Base-by-base conservation (phyloP, 371 early-diverging fungal genomes). In the Mortierella sp. region DNA sequence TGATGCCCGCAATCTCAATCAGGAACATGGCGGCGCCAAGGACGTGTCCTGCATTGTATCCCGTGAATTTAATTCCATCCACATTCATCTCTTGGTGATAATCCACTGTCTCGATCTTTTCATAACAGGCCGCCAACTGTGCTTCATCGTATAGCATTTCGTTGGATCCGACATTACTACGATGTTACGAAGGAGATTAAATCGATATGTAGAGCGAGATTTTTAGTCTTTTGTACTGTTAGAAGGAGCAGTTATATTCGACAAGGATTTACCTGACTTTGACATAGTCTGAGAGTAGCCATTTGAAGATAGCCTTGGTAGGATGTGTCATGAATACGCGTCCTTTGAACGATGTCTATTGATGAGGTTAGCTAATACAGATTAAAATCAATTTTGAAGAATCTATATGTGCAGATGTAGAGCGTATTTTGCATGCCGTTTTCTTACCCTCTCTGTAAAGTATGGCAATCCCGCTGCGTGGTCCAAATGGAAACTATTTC, bases 321-420 rank as follows among this genome's bases (percentile, higher is more conserved):
- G 99, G 99, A 86, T 99, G 99, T 9, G 99, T 99, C 99, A 99
- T 99, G 82, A 96, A 99, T 0, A 99, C 97, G 60, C 98, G 94
- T n/a, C 99, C 99, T 69, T 93, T 92, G 85, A 99, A 99, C 0
- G 91, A 89, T 29, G 99, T 99, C 94, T 97, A 83, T 56, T n/a
- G 9, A 53, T 19, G 32, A 0, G 15, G 37, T 13, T 4, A 49
- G 19, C 17, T 40, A 51, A 60, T 47, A 28, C 9, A n/a, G n/a
- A 22, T 23, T 45, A 31, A 40, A 23, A 29, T 15, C 17, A 47
- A 47, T 47, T 47, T 19, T 47, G 13, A 47, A 1, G 47, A 8
- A 47, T 47, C 2, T 17, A 47, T 47, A 19, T 6, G 13, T 7
- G 13, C 10, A 13, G 43, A 26, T 29, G 7, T 29, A 4, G 1